Percentiles rank a stretch among this genome's conserved stretches.
These are phyloP conservation scores for Iberis pinnata DNA, from an alignment of 345 rosid species.

Conservation along the genomic window DNA sequence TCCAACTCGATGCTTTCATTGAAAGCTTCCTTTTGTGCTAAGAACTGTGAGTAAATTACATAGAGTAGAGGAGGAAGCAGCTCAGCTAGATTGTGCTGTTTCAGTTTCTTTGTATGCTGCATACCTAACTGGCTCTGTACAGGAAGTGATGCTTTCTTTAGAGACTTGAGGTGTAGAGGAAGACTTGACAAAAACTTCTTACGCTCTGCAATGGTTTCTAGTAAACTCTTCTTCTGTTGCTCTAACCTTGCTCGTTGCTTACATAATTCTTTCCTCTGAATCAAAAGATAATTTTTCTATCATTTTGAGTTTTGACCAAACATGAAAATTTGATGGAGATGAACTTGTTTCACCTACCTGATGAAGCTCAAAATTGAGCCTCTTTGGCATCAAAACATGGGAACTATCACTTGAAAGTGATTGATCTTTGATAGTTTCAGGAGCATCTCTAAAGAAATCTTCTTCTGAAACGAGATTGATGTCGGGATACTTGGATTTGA, in stretches of 20 bases:
- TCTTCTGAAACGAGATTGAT: conserved; percentile 82
- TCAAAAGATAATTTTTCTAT: conserved; percentile 2
- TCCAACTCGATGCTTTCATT: conserved; percentile 72
- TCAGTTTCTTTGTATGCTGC: conserved; percentile 66
- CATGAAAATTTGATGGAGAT: neutral
- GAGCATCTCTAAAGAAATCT: conserved; percentile 63
- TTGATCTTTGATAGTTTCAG: conserved; percentile 57
- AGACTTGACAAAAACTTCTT: conserved; percentile 84
- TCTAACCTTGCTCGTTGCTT: conserved; percentile 66
- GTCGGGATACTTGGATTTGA: conserved; percentile 83
- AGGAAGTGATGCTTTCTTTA: conserved; percentile 90
- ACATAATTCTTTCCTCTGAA: conserved; percentile 78
- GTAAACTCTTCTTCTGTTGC: conserved; percentile 55
- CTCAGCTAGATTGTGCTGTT: conserved; percentile 80
- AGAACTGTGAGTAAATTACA: conserved; percentile 73
- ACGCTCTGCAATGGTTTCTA: conserved; percentile 72
- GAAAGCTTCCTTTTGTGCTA: conserved; percentile 89
- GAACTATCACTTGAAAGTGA: conserved; percentile 43
- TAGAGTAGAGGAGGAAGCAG: conserved; percentile 91
- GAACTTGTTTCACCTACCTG: conserved; percentile 63
- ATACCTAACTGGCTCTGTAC: conserved; percentile 82
- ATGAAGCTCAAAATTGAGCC: conserved; percentile 77
- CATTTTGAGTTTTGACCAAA: too few relatives aligned
- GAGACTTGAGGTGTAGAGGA: conserved; percentile 83
- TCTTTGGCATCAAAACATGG: conserved; percentile 75